These are phyloP conservation scores for Craterostigma plantagineum DNA, from an alignment of 257 asterid species.

Conservation along the genomic window DNA sequence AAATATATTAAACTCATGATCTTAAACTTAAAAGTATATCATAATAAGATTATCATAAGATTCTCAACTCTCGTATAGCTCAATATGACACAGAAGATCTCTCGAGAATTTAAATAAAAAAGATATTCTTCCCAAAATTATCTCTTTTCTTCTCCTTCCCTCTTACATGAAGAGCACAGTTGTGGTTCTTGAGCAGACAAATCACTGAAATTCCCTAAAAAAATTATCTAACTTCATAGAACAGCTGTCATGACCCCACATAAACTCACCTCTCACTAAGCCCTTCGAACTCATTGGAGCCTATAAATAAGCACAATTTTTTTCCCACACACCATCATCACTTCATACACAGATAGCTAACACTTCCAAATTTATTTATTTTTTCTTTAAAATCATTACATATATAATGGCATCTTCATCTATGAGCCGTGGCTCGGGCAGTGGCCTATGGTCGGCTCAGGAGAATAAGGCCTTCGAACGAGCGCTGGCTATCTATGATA, in stretches of 20 bases:
- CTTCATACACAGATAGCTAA: background rate
- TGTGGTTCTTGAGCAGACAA: constrained; percentile 44
- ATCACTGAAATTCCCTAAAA: constrained; percentile 23
- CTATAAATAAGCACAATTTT: constrained; percentile 19
- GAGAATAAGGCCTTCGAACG: constrained; percentile 50
- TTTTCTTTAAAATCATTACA: no score
- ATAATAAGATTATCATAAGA: no score
- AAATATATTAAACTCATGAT: no score
- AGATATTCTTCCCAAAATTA: no score
- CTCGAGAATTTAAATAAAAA: no score
- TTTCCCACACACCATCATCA: constrained; percentile 9
- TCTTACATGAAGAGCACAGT: background rate
- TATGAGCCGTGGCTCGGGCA: constrained; percentile 15
- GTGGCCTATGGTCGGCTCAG: constrained; percentile 31
- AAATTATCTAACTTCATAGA: constrained; percentile 10
- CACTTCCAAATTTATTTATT: no score
- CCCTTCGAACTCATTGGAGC: constrained; percentile 5
- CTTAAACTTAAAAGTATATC: no score
- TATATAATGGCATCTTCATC: constrained; percentile 26
- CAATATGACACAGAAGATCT: no score
- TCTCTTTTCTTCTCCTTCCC: no score
- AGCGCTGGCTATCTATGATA: constrained; percentile 40
- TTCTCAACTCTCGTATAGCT: no score
- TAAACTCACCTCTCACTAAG: background rate
- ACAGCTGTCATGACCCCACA: background rate